Evolutionary conservation across 2,329 filamentous ascomycete genomes (phyloP).

Genomic region (Seiridium cupressi): DNA sequence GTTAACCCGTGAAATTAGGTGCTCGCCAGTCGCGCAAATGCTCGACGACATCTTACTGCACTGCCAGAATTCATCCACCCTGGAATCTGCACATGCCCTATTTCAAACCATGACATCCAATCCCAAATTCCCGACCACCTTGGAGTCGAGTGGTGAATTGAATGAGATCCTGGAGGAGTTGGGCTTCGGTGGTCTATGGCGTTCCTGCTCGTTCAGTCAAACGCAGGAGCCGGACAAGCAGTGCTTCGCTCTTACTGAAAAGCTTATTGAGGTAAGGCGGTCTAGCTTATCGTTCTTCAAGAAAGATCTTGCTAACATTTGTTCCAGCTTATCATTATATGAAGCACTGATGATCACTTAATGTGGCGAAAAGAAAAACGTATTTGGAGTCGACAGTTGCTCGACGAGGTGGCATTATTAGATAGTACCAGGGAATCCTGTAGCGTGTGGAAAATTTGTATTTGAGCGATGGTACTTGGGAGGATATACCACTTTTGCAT

Average conservation of each 20-base stretch:
- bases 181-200: conserved; percentile 65
- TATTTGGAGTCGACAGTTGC: not conserved
- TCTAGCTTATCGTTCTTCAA: not conserved
- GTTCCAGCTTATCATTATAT: conserved; percentile 13
- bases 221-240: conserved; percentile 48
- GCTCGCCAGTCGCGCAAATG: conserved; percentile 53
- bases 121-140: conserved; percentile 45
- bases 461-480: not conserved
- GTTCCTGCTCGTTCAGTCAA: conserved; percentile 50
- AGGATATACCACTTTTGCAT: conserved; percentile 1
- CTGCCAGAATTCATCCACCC: conserved; percentile 58
- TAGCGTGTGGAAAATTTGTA: not conserved
- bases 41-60: conserved; percentile 62
- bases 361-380: too few species aligned
- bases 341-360: not conserved
- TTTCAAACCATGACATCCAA: conserved; percentile 58
- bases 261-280: conserved; percentile 57
- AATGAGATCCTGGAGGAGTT: conserved; percentile 55
- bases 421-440: not conserved
- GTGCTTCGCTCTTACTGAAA: conserved; percentile 55
- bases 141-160: conserved; percentile 46
- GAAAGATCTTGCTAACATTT: not conserved
- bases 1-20: conserved; percentile 34
- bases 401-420: not conserved
- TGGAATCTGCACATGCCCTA: conserved; percentile 60